phyloP scores from a whole-genome alignment of 2,329 filamentous ascomycete genomes.

The Coleophoma crateriformis region DNA sequence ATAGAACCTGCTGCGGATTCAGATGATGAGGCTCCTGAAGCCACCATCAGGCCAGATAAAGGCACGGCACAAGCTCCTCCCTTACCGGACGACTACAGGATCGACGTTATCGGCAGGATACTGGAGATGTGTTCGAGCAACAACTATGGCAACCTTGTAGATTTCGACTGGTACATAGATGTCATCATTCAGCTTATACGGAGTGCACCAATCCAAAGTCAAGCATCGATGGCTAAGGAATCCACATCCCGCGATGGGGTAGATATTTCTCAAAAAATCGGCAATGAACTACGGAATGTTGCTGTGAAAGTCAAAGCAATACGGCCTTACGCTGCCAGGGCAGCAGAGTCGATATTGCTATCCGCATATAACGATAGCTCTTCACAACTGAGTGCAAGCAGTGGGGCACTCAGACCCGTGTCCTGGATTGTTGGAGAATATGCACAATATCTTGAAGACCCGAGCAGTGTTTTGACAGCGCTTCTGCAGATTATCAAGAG shows the following conservation, averaged over 20 bases:
- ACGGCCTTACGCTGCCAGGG: slow-evolving; percentile 71
- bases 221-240: slow-evolving; percentile 16
- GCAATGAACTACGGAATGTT: slow-evolving; percentile 81
- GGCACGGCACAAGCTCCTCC: slow-evolving; percentile 47
- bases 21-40: slow-evolving; percentile 51
- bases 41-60: slow-evolving; percentile 42
- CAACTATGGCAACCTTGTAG: slow-evolving; percentile 77
- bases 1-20: slow-evolving; percentile 36
- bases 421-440: slow-evolving; percentile 91
- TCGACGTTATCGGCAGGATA: slow-evolving; percentile 77
- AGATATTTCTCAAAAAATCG: slow-evolving; percentile 64
- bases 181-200: slow-evolving; percentile 80
- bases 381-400: slow-evolving; percentile 49
- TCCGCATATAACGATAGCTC: slow-evolving; percentile 48
- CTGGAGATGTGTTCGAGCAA: slow-evolving; percentile 84
- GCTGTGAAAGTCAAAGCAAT: slow-evolving; percentile 87
- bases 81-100: slow-evolving; percentile 79
- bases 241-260: slow-evolving; percentile 14
- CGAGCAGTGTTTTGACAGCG: slow-evolving; percentile 67
- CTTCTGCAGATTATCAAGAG: slow-evolving; percentile 61
- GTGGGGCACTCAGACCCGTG: slow-evolving; percentile 66
- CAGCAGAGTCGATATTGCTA: slow-evolving; percentile 71
- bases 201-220: slow-evolving; percentile 50
- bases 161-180: slow-evolving; percentile 98
- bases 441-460: slow-evolving; percentile 61